Percentiles rank a stretch among this genome's conserved stretches.
These are phyloP conservation scores for Pleurotus tuber-regium DNA, from an alignment of 768 basidiomycete genomes.

Conservation along the genomic window DNA sequence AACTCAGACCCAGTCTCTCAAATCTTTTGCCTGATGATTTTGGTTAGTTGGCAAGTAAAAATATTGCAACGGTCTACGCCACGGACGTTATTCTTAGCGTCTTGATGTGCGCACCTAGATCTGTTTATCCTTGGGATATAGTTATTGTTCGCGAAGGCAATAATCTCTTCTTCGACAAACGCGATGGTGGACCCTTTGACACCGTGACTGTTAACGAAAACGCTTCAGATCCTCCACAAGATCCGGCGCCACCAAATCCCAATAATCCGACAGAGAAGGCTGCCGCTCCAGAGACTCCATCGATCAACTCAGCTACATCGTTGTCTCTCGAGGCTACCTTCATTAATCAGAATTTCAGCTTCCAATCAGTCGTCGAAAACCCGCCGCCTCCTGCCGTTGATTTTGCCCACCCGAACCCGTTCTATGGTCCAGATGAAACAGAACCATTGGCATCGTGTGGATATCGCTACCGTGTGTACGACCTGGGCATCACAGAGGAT, in stretches of 20 bases:
- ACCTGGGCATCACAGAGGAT: conserved; percentile 86
- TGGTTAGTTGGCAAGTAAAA: conserved; percentile 71
- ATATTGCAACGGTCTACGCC: conserved; percentile 84
- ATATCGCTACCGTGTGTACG: conserved; percentile 94
- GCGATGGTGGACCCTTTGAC: conserved; percentile 95
- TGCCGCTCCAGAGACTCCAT: conserved; percentile 62
- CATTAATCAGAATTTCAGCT: conserved; percentile 98
- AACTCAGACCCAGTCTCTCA: conserved; percentile 14
- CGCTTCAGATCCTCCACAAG: conserved; percentile 89
- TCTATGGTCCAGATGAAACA: conserved; percentile 91
- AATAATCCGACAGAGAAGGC: conserved; percentile 72
- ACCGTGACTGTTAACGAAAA: conserved; percentile 99
- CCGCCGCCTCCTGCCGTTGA: conserved; percentile 62
- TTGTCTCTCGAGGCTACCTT: conserved; percentile 97
- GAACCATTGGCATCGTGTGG: conserved; percentile 95
- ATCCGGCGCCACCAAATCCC: conserved; percentile 73
- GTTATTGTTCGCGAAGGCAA: conserved; percentile 92
- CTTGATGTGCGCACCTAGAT: conserved; percentile 93
- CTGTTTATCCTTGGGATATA: conserved; percentile 98
- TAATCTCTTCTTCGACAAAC: conserved; percentile 95
- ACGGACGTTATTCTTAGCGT: conserved; percentile 95
- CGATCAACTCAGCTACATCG: conserved; percentile 91
- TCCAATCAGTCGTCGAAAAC: conserved; percentile 87
- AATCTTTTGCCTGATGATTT: conserved; percentile 4
- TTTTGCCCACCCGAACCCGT: conserved; percentile 89